phyloP scores from a whole-genome alignment of 73 alveolate species.

The Paramecium sonneborni region DNA sequence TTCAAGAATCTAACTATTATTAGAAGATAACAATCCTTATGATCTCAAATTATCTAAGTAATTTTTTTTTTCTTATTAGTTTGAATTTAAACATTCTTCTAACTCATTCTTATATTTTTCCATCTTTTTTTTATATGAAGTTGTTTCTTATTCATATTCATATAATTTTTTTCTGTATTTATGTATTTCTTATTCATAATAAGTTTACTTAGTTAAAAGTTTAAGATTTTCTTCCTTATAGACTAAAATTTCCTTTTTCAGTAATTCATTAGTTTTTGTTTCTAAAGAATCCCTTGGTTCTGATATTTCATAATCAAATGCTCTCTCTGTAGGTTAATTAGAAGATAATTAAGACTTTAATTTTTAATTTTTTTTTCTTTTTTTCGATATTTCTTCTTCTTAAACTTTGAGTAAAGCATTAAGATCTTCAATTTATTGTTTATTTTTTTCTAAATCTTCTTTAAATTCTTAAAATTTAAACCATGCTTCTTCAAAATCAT shows the following conservation, averaged over 20 bases:
- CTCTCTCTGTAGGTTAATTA: neutral
- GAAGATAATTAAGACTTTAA: neutral
- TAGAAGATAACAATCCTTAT: neutral
- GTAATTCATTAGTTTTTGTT: neutral
- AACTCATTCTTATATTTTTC: neutral
- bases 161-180: neutral
- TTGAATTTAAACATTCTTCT: neutral
- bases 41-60: neutral
- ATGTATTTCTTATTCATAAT: neutral
- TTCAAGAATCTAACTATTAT: neutral
- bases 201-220: neutral
- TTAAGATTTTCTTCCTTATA: neutral
- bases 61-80: neutral
- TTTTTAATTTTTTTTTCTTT: neutral
- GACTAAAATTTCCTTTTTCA: neutral
- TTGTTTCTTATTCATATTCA: neutral
- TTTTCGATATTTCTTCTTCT: neutral
- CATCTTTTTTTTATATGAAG: neutral
- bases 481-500: conserved; percentile 27
- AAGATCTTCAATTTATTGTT: neutral
- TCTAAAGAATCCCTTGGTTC: neutral
- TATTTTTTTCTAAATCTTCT: neutral
- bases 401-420: neutral
- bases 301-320: neutral
- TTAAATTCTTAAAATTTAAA: neutral